Conservation (phyloP, 1,284 basidiomycete species). For the Mycena sp. region DNA sequence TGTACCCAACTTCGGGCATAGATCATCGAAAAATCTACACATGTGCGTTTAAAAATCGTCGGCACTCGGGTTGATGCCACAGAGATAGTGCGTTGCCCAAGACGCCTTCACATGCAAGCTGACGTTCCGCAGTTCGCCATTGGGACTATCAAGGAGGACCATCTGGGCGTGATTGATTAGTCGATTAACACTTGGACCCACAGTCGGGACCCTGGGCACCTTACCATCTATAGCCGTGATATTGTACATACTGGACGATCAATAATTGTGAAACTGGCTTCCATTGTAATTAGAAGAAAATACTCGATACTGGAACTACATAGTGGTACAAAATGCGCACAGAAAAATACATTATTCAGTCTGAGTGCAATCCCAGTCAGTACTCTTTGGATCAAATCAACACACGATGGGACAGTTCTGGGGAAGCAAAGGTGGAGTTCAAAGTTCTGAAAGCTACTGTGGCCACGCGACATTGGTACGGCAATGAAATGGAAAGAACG, state of each 20-base stretch:
- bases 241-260: not conserved
- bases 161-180: constrained; percentile 72
- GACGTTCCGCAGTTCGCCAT: constrained; percentile 78
- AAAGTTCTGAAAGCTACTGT: constrained; percentile 17
- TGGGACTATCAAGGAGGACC: constrained; percentile 95
- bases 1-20: constrained; percentile 39
- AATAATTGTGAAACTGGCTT: constrained; percentile 12
- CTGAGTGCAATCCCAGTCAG: no score
- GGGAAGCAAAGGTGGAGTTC: constrained; percentile 10
- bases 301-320: not conserved
- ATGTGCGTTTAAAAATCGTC: constrained; percentile 94
- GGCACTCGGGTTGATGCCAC: constrained; percentile 97
- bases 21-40: constrained; percentile 94
- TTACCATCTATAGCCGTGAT: not conserved
- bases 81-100: constrained; percentile 80
- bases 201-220: not conserved
- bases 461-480: not conserved
- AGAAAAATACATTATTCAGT: not conserved
- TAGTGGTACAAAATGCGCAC: not conserved
- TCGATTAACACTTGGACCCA: no score
- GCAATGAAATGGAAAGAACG: not conserved
- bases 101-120: not conserved
- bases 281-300: constrained; percentile 3
- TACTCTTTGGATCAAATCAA: constrained; percentile 17
- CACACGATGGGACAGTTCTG: constrained; percentile 9